Evolutionary conservation across 2,329 filamentous ascomycete genomes (phyloP).

Genomic region (Aspergillus alliaceus): DNA sequence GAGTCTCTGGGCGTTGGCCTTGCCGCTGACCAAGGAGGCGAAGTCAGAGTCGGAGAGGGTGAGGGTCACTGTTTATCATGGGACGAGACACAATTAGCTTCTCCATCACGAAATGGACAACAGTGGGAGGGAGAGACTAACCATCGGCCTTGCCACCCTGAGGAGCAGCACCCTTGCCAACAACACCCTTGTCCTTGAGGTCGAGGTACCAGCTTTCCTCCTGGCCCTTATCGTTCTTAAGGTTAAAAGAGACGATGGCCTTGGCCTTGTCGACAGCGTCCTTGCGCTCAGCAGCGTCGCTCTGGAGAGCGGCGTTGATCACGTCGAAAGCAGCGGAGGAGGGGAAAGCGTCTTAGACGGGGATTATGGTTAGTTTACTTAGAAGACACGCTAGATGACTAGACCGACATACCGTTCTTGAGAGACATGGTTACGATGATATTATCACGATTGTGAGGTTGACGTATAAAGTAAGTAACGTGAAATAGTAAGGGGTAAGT

Average conservation of each 20-base stretch:
- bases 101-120: not conserved
- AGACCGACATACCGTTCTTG: conserved; percentile 62
- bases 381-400: not conserved
- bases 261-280: conserved; percentile 86
- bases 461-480: not conserved
- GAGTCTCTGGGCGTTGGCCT: conserved; percentile 89
- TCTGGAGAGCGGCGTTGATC: conserved; percentile 71
- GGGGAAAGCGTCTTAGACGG: conserved; percentile 87
- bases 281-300: conserved; percentile 72
- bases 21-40: conserved; percentile 74
- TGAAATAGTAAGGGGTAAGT: not conserved
- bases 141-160: conserved; percentile 77
- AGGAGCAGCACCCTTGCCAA: conserved; percentile 70
- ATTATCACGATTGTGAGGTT: not conserved
- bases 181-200: conserved; percentile 83
- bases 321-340: conserved; percentile 87
- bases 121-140: conserved; percentile 37
- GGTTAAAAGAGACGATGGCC: conserved; percentile 83
- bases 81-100: not conserved
- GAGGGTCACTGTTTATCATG: conserved; percentile 68
- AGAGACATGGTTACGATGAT: conserved; percentile 61
- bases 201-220: conserved; percentile 92
- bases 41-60: conserved; percentile 84
- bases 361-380: conserved; percentile 13
- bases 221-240: conserved; percentile 83